Base-by-base conservation (phyloP, 2,329 filamentous ascomycete species). In the Cercospora beticola region DNA sequence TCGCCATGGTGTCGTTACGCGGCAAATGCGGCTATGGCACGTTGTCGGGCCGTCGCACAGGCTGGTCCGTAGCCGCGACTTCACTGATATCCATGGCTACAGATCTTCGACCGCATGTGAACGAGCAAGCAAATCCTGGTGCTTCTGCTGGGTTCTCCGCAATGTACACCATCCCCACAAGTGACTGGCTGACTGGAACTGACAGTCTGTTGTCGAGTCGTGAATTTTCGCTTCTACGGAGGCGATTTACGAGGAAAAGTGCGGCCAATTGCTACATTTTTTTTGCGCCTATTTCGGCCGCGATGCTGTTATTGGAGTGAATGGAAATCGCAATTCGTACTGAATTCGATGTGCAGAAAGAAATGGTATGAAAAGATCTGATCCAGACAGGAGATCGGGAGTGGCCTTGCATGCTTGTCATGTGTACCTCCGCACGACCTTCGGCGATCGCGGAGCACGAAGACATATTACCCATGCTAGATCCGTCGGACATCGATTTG, bases 81-180 rank as follows among this genome's bases (percentile, higher is more conserved):
- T 56, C 23, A 54, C 49, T 56, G 23, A 28, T 56, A 56, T 56
- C 49, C 49, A 56, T 56, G 49, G 49, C 23, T 28, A 23, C 49
- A 16, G 14, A 26, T 30, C 23, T 26, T 52, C 14, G 12, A 16
- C 14, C 10, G 12, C 23, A 16, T 23, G 10, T 40, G 26, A 66
- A 66, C 57, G 64, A 66, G 43, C 64, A 33, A 61, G 49, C 64
- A 54, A 66, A 66, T 58, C 64, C 64, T 43, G 49, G 64, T 28
- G 43, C 31, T 16, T 54, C 30, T 54, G 46, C 9, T 43, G 49
- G 31, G 40, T 52, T 61, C 64, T 36, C 64, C 64, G 46, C 64
- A 54, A 26, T 49, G 30, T 49, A 3, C 36, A 16, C 58, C 31
- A 43, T 61, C 31, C 16, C 58, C 58, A 61, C 31, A 61, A 40